phyloP scores from a whole-genome alignment of 768 basidiomycete genomes.

The Scleroderma citrinum region DNA sequence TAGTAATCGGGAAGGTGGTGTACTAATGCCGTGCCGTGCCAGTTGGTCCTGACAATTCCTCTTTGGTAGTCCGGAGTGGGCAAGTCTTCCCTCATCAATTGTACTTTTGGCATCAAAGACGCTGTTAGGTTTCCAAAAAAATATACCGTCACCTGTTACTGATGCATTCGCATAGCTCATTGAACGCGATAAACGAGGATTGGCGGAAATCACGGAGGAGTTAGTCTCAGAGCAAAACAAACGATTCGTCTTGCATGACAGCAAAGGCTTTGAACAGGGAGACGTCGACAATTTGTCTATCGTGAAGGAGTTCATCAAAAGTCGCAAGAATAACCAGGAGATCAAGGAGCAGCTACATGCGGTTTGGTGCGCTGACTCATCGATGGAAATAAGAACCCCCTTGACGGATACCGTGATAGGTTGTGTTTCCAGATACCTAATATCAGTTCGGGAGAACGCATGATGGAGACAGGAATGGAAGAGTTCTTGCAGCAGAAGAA shows the following conservation, averaged over 20 bases:
- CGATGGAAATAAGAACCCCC: not conserved
- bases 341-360: not conserved
- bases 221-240: slow-evolving; percentile 6
- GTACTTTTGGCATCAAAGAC: not conserved
- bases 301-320: not conserved
- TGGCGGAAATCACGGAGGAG: slow-evolving; percentile 4
- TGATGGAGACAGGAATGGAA: not conserved
- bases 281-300: not conserved
- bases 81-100: not conserved
- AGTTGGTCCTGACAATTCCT: not conserved
- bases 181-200: not conserved
- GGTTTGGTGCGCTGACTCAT: not conserved
- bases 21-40: not conserved
- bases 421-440: not conserved
- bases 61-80: not conserved
- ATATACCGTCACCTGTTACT: not conserved
- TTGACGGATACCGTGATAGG: not conserved
- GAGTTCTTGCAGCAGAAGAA: not conserved
- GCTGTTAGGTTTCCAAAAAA: too few species aligned
- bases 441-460: not conserved
- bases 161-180: not conserved
- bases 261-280: not conserved
- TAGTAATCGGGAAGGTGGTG: not conserved
- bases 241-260: not conserved
- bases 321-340: not conserved